Conservation (phyloP, 2,329 filamentous ascomycete genomes). For the Fusarium marasasianum region DNA sequence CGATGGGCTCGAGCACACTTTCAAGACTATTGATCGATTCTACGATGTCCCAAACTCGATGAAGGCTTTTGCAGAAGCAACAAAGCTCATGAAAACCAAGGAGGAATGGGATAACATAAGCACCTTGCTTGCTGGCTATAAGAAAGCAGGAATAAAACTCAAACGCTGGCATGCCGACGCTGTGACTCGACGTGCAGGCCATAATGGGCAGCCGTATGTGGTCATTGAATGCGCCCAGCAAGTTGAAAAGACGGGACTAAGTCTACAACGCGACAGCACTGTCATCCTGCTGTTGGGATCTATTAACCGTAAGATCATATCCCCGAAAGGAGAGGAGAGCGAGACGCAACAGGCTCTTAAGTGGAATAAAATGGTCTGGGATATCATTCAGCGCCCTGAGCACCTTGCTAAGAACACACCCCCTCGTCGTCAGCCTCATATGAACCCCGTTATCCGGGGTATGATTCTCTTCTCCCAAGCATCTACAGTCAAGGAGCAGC, state of each 20-base stretch:
- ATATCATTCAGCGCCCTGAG: conserved; percentile 57
- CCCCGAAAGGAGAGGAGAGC: conserved; percentile 30
- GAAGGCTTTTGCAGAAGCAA: conserved; percentile 48
- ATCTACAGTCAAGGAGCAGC: conserved; percentile 40
- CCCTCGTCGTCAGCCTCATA: conserved; percentile 36
- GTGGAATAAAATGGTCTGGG: conserved; percentile 59
- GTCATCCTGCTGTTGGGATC: conserved; percentile 44
- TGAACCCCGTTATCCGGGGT: conserved; percentile 45
- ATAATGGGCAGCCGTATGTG: conserved; percentile 53
- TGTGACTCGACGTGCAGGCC: conserved; percentile 54
- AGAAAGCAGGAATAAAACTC: conserved; percentile 54
- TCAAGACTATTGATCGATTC: conserved; percentile 57
- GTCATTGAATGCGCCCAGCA: conserved; percentile 62
- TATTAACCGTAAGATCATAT: conserved; percentile 52
- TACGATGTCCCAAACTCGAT: conserved; percentile 56
- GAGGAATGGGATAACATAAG: conserved; percentile 64
- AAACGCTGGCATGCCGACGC: conserved; percentile 47
- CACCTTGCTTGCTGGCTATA: conserved; percentile 61
- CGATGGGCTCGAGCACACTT: conserved; percentile 64
- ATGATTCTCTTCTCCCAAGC: conserved; percentile 45
- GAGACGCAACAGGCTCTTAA: conserved; percentile 55
- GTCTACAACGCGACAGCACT: conserved; percentile 53
- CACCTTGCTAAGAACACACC: conserved; percentile 45
- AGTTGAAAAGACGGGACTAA: conserved; percentile 57
- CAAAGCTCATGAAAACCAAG: conserved; percentile 57